These are phyloP conservation scores for Limnanthes douglasii DNA, from an alignment of 345 rosid species.

Conservation along the genomic window DNA sequence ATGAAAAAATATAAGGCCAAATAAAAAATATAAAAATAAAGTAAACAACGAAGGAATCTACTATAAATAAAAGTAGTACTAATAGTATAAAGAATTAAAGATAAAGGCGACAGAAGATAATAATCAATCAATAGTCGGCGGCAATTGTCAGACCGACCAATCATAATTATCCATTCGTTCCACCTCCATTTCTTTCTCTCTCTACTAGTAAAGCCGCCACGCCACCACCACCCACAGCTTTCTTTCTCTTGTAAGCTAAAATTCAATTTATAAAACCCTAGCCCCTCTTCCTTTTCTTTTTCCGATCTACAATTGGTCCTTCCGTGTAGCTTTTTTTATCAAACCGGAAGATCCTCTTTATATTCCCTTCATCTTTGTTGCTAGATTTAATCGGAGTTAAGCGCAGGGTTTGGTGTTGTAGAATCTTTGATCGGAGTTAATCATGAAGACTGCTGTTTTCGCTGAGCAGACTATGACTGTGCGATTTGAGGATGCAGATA, in stretches of 20 bases:
- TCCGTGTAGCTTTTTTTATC: constrained; percentile 30
- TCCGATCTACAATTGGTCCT: constrained; percentile 11
- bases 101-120: constrained; percentile 13
- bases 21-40: not conserved
- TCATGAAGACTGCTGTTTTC: constrained; percentile 26
- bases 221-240: too few relatives aligned
- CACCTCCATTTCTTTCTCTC: not conserved
- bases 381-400: not conserved
- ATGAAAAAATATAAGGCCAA: not conserved
- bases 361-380: constrained; percentile 2
- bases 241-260: not conserved
- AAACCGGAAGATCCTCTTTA: constrained; percentile 34
- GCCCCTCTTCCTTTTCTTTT: not conserved
- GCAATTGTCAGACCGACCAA: constrained; percentile 40
- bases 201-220: too few relatives aligned
- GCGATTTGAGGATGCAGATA: constrained; percentile 39
- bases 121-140: constrained; percentile 45
- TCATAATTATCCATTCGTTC: constrained; percentile 13
- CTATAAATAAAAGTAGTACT: too few relatives aligned
- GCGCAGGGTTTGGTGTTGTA: not conserved
- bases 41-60: too few relatives aligned
- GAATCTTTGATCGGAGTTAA: not conserved
- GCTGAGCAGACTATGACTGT: constrained; percentile 28
- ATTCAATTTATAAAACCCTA: constrained; percentile 12
- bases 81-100: too few relatives aligned